phyloP scores from a whole-genome alignment of 768 basidiomycete genomes.

The Imleria badia region DNA sequence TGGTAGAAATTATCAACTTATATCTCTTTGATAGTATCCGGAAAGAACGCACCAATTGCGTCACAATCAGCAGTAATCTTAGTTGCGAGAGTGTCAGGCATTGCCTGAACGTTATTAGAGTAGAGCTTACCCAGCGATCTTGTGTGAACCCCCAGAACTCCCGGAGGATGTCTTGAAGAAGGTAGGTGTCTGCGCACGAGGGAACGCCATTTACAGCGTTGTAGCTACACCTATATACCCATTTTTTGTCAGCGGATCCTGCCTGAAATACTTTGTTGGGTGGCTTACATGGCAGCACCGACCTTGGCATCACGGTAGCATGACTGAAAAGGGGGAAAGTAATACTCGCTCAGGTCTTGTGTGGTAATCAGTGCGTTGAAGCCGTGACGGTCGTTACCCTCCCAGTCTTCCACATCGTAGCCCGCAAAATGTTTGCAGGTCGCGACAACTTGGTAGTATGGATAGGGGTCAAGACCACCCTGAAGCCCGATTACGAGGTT shows the following conservation, averaged over 20 bases:
- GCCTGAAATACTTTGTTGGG: no score
- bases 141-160: conserved; percentile 52
- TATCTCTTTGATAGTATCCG: neutral
- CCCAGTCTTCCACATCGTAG: conserved; percentile 59
- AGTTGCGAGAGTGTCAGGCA: neutral
- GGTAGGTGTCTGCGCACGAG: conserved; percentile 51
- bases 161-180: conserved; percentile 51
- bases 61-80: conserved; percentile 51
- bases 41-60: conserved; percentile 28
- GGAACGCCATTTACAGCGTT: conserved; percentile 62
- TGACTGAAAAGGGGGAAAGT: conserved; percentile 54
- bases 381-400: conserved; percentile 45
- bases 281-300: conserved; percentile 47
- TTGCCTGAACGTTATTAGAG: neutral
- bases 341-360: conserved; percentile 58
- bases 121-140: conserved; percentile 45
- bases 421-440: conserved; percentile 64
- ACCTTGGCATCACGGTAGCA: conserved; percentile 64
- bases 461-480: conserved; percentile 53
- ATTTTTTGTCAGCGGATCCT: neutral
- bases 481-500: conserved; percentile 55
- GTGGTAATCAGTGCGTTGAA: conserved; percentile 55
- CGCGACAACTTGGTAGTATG: conserved; percentile 50
- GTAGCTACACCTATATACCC: conserved; percentile 44
- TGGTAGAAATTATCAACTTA: neutral